Base-by-base conservation (phyloP, 805 yeast genomes). In the Saccharomycopsis amapae region DNA sequence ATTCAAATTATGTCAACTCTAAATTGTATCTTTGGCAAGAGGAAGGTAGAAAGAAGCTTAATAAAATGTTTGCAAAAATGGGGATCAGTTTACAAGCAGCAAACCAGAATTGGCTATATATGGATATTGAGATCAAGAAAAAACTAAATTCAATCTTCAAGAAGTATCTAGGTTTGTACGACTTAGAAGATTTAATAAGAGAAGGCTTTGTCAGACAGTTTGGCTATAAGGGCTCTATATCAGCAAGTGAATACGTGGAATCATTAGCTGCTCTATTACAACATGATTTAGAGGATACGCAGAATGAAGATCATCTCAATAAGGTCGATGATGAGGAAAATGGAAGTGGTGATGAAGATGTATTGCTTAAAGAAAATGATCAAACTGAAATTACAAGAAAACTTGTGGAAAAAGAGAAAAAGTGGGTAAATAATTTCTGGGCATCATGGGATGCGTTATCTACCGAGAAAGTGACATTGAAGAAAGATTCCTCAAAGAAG, bases 191-290 rank as follows among this genome's bases (percentile, higher is more conserved):
- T 33, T 71, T 93, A 24, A 76, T 85, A 0, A 71, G 89, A 51
- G 89, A 85, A 36, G 97, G 98, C 0, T 88, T 93, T 49, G 72
- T 87, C 5, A 72, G 96, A 49, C 78, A 85, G 4, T 88, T 76
- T 63, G 99, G 98, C 0, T 90, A 75, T 58, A 78, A 84, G 50
- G 96, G 97, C 1, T 77, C 84, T 12, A 69, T 90, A 13, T 79
- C 94, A 32, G 97, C 97, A 0, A 85, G 87, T 62, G 99, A 93
- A 61, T 87, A 83, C 58, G 96, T 85, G 3, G 97, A 93, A 58
- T 76, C 96, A 0, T 65, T 93, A 6, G 76, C 88, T 3, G 96
- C 97, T 2, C 62, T 90, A 44, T 65, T 93, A 20, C 97, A 93
- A 58, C 57, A 26, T 40, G 60, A 37, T 18, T 28, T 33, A 13